These are phyloP conservation scores for Phialophora expanda DNA, from an alignment of 2,329 filamentous ascomycete genomes.

Conservation along the genomic window DNA sequence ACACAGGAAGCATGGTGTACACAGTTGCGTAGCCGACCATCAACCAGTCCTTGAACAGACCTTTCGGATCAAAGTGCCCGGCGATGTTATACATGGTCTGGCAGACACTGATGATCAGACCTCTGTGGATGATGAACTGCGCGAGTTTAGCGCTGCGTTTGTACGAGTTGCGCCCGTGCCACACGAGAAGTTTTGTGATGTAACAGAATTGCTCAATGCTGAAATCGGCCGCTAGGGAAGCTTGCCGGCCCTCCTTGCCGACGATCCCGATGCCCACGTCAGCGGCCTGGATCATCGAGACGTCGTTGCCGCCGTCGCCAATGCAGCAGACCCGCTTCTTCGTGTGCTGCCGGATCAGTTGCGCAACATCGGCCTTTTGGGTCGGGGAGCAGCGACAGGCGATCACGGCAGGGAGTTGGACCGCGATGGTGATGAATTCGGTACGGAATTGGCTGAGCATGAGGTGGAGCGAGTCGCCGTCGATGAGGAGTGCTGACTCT, in stretches of 20 bases:
- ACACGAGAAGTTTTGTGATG: constrained; percentile 94
- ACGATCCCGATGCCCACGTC: constrained; percentile 98
- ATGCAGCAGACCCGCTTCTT: constrained; percentile 97
- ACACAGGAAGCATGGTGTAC: constrained; percentile 91
- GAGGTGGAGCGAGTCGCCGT: constrained; percentile 85
- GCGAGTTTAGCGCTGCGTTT: constrained; percentile 93
- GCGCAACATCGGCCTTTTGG: constrained; percentile 93
- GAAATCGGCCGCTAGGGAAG: constrained; percentile 93
- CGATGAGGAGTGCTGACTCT: constrained; percentile 88
- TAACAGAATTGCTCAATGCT: constrained; percentile 95
- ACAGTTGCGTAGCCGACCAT: constrained; percentile 95
- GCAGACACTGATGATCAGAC: constrained; percentile 91
- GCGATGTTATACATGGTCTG: constrained; percentile 98
- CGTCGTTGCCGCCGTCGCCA: constrained; percentile 96
- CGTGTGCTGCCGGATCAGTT: constrained; percentile 86
- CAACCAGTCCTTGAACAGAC: constrained; percentile 94
- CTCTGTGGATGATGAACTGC: constrained; percentile 97
- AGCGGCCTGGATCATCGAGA: constrained; percentile 98
- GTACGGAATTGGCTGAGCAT: constrained; percentile 81
- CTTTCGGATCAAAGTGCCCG: constrained; percentile 88
- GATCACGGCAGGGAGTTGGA: constrained; percentile 86
- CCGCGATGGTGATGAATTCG: constrained; percentile 86
- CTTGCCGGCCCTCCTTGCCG: constrained; percentile 95
- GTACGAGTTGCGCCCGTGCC: constrained; percentile 97
- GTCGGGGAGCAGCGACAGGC: constrained; percentile 96